Conservation (phyloP, 495 filamentous ascomycete species). For the Penicillium chermesinum region DNA sequence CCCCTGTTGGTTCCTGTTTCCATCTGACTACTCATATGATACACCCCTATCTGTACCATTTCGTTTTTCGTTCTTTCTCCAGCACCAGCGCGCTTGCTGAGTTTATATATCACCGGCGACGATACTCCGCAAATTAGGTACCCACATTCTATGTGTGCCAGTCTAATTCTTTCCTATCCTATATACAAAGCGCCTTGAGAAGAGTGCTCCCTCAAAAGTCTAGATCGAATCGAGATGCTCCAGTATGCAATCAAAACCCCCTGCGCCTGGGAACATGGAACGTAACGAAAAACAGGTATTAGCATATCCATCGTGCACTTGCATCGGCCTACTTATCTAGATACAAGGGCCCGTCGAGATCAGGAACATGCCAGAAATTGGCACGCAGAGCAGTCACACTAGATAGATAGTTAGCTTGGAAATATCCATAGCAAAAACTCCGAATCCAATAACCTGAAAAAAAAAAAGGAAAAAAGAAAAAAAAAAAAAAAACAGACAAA, state of each 20-base stretch:
- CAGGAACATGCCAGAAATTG: conserved; percentile 83
- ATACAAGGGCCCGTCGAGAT: conserved; percentile 63
- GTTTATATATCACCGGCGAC: too few species aligned
- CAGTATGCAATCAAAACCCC: conserved; percentile 10
- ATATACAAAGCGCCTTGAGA: conserved; percentile 12
- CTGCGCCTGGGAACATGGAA: conserved; percentile 12
- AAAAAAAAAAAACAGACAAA: background rate
- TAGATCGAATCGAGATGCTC: conserved; percentile 2
- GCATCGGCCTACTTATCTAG: conserved; percentile 35
- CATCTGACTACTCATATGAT: conserved; percentile 19
- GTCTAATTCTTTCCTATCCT: background rate
- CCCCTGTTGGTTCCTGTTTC: conserved; percentile 3
- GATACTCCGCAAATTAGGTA: too few species aligned
- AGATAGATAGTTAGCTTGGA: too few species aligned
- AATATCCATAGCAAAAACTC: too few species aligned
- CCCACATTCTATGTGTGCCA: too few species aligned
- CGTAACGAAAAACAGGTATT: conserved; percentile 5
- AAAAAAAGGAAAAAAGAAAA: conserved; percentile 4
- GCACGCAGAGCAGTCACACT: conserved; percentile 88
- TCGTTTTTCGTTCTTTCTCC: too few species aligned
- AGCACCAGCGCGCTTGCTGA: too few species aligned
- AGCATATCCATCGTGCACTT: conserved; percentile 13
- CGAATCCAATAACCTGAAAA: background rate
- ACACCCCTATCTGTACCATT: conserved; percentile 16
- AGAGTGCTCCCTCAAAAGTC: background rate